Evolutionary conservation across 495 filamentous ascomycete genomes (phyloP), one percentile per base, ranked within the genome.

Genomic region (Amphirosellinia nigrospora): DNA sequence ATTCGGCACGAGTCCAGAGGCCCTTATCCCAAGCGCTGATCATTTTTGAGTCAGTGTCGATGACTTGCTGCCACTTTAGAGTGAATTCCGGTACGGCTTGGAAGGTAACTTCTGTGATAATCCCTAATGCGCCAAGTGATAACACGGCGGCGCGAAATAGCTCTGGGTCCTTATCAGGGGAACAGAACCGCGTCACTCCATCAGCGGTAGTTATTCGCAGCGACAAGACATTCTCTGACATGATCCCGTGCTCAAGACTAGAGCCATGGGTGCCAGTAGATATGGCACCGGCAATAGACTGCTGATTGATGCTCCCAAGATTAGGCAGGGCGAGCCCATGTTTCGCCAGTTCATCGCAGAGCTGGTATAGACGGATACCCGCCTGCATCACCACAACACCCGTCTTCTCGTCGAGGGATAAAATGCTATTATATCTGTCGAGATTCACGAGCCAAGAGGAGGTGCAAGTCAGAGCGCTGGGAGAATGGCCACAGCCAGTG

Each of bases 371-470:
- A 62, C 94, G 84, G 68, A 98, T 97, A 0, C 96, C 96, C 4
- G 91, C 91, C 81, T 98, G 86, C 71, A 97, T 88, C 28, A 89
- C 87, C n/a, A 96, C 86, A 34, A 89, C 76, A 41, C 89, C 83
- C 15, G 84, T 90, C 23, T 86, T 82, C 41, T 77, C 79, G 69
- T 95, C 88, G 56, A 97, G 82, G 15, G 88, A 81, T 53, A 96
- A 72, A 45, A 98, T 87, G 38, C 85, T 83, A 78, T 87, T 89
- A 84, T 91, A 94, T 72, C 89, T 81, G 82, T 98, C 95, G 16
- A 99, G 89, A 74, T 97, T 98, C 70, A 98, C 85, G 74, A 98
- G 89, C 96, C 96, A 99, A 19, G 91, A 90, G 0, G 93, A 96
- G 30, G 95, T 97, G 81, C 94, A 97, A 30, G 96, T 98, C 50